These are phyloP conservation scores for Escovopsis sp. DNA, from an alignment of 2,329 filamentous ascomycete species.

Conservation along the genomic window DNA sequence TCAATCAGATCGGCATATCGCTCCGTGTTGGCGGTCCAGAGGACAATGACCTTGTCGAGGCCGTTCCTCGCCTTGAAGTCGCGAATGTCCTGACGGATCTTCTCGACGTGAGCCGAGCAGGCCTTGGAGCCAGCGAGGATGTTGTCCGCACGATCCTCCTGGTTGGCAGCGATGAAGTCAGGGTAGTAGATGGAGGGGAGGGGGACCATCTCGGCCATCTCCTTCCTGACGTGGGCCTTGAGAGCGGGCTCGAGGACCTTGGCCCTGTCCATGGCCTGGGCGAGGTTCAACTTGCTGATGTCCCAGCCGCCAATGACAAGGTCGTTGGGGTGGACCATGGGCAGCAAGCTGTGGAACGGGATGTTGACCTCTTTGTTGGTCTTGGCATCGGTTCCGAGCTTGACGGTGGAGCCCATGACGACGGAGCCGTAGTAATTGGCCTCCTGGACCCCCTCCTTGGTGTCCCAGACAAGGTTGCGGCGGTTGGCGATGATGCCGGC, in stretches of 20 bases:
- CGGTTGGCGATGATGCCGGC: slow-evolving; percentile 95
- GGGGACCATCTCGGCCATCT: slow-evolving; percentile 79
- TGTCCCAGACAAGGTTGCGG: slow-evolving; percentile 76
- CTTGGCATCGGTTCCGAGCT: slow-evolving; percentile 77
- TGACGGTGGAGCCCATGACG: slow-evolving; percentile 93
- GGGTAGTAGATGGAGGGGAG: slow-evolving; percentile 96
- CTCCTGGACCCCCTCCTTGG: slow-evolving; percentile 68
- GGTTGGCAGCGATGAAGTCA: slow-evolving; percentile 97
- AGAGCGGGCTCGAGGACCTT: slow-evolving; percentile 89
- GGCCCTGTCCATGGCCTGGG: slow-evolving; percentile 88
- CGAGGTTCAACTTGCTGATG: slow-evolving; percentile 81
- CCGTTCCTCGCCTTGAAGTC: slow-evolving; percentile 77
- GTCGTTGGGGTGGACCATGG: slow-evolving; percentile 96
- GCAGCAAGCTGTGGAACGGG: slow-evolving; percentile 84
- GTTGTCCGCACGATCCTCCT: slow-evolving; percentile 93
- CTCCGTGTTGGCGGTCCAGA: slow-evolving; percentile 99
- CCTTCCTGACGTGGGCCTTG: slow-evolving; percentile 80
- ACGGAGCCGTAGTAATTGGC: slow-evolving; percentile 98
- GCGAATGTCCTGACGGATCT: slow-evolving; percentile 84
- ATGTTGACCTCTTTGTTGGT: slow-evolving; percentile 88
- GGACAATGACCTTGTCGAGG: slow-evolving; percentile 90
- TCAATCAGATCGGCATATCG: slow-evolving; percentile 78
- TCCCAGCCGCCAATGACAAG: slow-evolving; percentile 94
- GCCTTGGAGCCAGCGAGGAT: slow-evolving; percentile 72
- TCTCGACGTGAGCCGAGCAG: slow-evolving; percentile 74